Conservation (phyloP, 2,329 filamentous ascomycete genomes). For the Proliferodiscus dingleyae region DNA sequence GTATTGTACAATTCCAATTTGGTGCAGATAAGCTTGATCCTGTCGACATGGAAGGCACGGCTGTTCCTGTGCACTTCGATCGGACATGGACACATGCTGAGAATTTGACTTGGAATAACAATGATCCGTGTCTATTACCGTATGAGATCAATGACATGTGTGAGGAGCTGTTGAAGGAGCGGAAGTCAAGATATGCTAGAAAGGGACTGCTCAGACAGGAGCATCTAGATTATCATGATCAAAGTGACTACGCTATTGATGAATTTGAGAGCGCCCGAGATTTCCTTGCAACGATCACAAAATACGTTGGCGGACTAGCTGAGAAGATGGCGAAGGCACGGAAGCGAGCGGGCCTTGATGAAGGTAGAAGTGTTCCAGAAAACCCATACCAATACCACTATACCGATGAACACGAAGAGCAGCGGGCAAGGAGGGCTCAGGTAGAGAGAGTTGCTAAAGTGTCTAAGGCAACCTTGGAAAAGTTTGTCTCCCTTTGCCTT, state of each 20-base stretch:
- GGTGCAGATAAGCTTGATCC: slow-evolving; percentile 94
- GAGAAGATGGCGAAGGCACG: slow-evolving; percentile 54
- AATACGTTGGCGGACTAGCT: slow-evolving; percentile 63
- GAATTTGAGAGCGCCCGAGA: slow-evolving; percentile 77
- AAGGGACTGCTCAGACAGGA: slow-evolving; percentile 58
- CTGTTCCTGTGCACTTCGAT: slow-evolving; percentile 86
- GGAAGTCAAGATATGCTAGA: slow-evolving; percentile 60
- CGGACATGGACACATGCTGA: slow-evolving; percentile 82
- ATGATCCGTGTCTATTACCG: slow-evolving; percentile 67
- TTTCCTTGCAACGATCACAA: slow-evolving; percentile 74
- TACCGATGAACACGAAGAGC: slow-evolving; percentile 28
- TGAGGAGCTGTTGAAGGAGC: slow-evolving; percentile 59
- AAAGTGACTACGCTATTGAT: slow-evolving; percentile 64
- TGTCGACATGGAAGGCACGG: slow-evolving; percentile 94
- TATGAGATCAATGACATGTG: slow-evolving; percentile 68
- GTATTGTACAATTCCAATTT: slow-evolving; percentile 94
- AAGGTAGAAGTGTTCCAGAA: slow-evolving; percentile 36
- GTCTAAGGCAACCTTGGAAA: slow-evolving; percentile 64
- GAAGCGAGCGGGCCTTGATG: slow-evolving; percentile 45
- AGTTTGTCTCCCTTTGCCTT: slow-evolving; percentile 78
- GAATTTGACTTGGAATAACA: slow-evolving; percentile 72
- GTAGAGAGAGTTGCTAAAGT: slow-evolving; percentile 76
- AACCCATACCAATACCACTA: slow-evolving; percentile 25
- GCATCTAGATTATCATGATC: slow-evolving; percentile 64
- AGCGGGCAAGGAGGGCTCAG: slow-evolving; percentile 28